phyloP scores from a whole-genome alignment of 2,329 filamentous ascomycete species.

The Lasiodiplodia sp. region DNA sequence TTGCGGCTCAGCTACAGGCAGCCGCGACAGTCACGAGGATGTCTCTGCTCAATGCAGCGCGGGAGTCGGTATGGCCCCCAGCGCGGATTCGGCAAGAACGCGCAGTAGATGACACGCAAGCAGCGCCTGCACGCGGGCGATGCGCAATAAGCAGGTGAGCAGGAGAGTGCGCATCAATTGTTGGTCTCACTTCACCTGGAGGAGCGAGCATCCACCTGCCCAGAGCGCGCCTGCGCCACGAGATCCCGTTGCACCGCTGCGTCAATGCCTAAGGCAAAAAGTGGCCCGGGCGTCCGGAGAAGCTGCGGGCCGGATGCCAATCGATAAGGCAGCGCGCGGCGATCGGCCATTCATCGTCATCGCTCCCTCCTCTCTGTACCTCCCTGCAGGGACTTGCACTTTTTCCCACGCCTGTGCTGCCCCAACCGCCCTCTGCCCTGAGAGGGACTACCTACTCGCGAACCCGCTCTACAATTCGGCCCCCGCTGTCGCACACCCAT shows the following conservation, averaged over 20 bases:
- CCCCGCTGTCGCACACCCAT: not conserved
- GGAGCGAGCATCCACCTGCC: slow-evolving; percentile 16
- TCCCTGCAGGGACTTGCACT: slow-evolving; percentile 21
- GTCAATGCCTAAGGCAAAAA: not conserved
- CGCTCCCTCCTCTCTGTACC: slow-evolving; percentile 10
- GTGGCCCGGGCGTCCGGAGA: not conserved
- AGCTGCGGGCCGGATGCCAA: slow-evolving; percentile 13
- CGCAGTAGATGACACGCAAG: not conserved
- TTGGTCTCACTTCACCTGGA: slow-evolving; percentile 19
- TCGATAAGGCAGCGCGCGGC: slow-evolving; percentile 8
- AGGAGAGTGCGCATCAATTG: not conserved
- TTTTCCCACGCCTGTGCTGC: slow-evolving; percentile 8
- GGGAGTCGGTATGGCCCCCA: not conserved
- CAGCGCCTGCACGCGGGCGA: not conserved
- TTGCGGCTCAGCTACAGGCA: slow-evolving; percentile 2
- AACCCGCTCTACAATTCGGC: not conserved
- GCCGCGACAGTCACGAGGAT: not conserved
- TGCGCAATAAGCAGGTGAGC: not conserved
- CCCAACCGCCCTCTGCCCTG: not conserved
- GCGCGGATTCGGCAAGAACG: not conserved
- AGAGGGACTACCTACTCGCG: not conserved
- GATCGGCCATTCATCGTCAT: slow-evolving; percentile 23
- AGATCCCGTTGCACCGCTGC: not conserved
- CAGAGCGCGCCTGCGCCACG: slow-evolving; percentile 9
- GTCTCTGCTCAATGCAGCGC: not conserved